These are phyloP conservation scores for Coemansia sp. DNA, from an alignment of 192 early-diverging fungal species.

Conservation along the genomic window DNA sequence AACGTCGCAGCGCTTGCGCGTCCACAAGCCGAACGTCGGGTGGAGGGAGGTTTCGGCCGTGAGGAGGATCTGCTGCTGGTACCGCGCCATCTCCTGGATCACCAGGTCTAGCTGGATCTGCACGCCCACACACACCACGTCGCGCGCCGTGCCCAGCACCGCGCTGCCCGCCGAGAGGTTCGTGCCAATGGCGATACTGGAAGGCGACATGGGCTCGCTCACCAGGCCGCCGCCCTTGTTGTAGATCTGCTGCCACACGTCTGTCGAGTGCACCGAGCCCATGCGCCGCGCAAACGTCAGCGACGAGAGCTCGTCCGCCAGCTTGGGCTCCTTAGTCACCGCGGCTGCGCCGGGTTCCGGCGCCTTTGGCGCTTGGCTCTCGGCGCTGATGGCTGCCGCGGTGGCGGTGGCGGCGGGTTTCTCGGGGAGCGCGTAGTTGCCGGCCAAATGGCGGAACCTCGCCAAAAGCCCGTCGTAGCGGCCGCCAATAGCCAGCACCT, in stretches of 20 bases:
- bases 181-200: constrained; percentile 28
- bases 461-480: constrained; percentile 66
- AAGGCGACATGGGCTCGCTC: background rate
- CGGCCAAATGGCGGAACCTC: constrained; percentile 56
- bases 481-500: constrained; percentile 70
- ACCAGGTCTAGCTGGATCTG: constrained; percentile 80
- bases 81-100: constrained; percentile 61
- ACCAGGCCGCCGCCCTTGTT: constrained; percentile 4
- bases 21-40: constrained; percentile 57
- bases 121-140: constrained; percentile 71
- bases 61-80: constrained; percentile 52
- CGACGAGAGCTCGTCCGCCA: constrained; percentile 6
- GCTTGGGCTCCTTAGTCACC: background rate
- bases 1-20: constrained; percentile 68
- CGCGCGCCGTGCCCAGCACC: constrained; percentile 35
- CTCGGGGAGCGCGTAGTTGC: constrained; percentile 3
- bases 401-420: background rate
- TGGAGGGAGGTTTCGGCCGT: constrained; percentile 9
- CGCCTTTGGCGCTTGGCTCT: constrained; percentile 19
- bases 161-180: constrained; percentile 42
- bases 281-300: constrained; percentile 33
- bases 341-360: background rate
- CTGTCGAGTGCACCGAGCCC: constrained; percentile 34
- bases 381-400: background rate
- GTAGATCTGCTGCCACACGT: constrained; percentile 46